Evolutionary conservation across 2,329 filamentous ascomycete genomes (phyloP).

Genomic region (Aureobasidium musti): DNA sequence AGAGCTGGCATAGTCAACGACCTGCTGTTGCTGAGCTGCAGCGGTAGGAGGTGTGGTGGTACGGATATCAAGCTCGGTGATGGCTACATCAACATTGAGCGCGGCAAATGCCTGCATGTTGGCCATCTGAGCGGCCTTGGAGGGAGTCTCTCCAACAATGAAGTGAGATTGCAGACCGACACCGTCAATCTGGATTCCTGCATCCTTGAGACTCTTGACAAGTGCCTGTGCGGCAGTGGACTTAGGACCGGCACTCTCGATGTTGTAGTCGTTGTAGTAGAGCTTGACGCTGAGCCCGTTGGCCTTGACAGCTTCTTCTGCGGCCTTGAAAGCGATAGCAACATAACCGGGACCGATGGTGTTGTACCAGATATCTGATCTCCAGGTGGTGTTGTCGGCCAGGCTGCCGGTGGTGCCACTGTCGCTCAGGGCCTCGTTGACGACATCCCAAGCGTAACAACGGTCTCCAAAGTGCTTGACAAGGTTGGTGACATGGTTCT

Average conservation of each 20-base stretch:
- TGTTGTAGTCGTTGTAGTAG: slow-evolving; percentile 66
- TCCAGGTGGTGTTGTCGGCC: slow-evolving; percentile 52
- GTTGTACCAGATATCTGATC: slow-evolving; percentile 57
- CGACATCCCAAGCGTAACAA: slow-evolving; percentile 66
- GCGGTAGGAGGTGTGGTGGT: slow-evolving; percentile 52
- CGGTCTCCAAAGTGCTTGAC: slow-evolving; percentile 60
- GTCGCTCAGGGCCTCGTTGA: slow-evolving; percentile 65
- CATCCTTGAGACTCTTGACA: slow-evolving; percentile 42
- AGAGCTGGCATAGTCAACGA: slow-evolving; percentile 49
- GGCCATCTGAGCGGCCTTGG: slow-evolving; percentile 48
- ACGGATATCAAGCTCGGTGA: slow-evolving; percentile 64
- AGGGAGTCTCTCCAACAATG: slow-evolving; percentile 56
- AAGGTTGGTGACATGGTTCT: slow-evolving; percentile 62
- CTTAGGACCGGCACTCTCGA: slow-evolving; percentile 58
- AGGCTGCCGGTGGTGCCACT: slow-evolving; percentile 20
- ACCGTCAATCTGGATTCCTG: slow-evolving; percentile 57
- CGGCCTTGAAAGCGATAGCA: slow-evolving; percentile 59
- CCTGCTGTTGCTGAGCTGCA: slow-evolving; percentile 50
- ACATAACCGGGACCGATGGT: slow-evolving; percentile 61
- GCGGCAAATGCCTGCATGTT: slow-evolving; percentile 55
- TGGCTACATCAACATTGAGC: slow-evolving; percentile 59
- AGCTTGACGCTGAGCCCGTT: slow-evolving; percentile 60
- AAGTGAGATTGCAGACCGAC: slow-evolving; percentile 65
- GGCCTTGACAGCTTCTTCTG: slow-evolving; percentile 56
- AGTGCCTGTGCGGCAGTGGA: slow-evolving; percentile 41